phyloP scores from a whole-genome alignment of 345 rosid species.

The Salix exigua region DNA sequence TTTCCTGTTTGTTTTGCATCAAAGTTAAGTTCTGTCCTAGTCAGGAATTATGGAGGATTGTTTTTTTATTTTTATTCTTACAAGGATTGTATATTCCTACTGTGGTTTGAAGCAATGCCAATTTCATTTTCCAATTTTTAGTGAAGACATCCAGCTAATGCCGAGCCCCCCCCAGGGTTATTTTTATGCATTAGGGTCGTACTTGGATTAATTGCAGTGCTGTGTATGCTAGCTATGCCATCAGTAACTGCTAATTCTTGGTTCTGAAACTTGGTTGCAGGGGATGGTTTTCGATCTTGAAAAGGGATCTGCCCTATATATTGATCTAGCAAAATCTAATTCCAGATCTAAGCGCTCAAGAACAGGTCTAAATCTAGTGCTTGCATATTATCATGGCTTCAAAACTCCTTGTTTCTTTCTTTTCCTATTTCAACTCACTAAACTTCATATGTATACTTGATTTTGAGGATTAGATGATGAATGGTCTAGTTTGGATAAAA shows the following conservation, averaged over 20 bases:
- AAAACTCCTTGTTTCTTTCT: neutral
- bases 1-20: neutral
- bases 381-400: constrained; percentile 8
- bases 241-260: neutral
- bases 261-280: constrained; percentile 39
- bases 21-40: neutral
- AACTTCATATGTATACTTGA: constrained; percentile 1
- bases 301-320: constrained; percentile 67
- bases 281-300: constrained; percentile 92
- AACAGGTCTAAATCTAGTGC: constrained; percentile 48
- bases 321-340: constrained; percentile 88
- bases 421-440: constrained; percentile 13
- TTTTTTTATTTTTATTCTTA: too few species aligned
- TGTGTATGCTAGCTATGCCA: neutral
- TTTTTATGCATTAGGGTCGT: neutral
- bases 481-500: constrained; percentile 55
- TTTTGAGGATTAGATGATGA: constrained; percentile 47
- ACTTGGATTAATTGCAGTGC: neutral
- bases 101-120: neutral
- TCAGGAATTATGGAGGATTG: neutral
- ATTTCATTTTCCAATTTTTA: neutral
- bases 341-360: constrained; percentile 81
- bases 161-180: neutral
- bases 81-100: neutral
- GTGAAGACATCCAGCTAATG: neutral